Conservation (phyloP, 371 early-diverging fungal genomes). For the Rhizomucor pusillus region DNA sequence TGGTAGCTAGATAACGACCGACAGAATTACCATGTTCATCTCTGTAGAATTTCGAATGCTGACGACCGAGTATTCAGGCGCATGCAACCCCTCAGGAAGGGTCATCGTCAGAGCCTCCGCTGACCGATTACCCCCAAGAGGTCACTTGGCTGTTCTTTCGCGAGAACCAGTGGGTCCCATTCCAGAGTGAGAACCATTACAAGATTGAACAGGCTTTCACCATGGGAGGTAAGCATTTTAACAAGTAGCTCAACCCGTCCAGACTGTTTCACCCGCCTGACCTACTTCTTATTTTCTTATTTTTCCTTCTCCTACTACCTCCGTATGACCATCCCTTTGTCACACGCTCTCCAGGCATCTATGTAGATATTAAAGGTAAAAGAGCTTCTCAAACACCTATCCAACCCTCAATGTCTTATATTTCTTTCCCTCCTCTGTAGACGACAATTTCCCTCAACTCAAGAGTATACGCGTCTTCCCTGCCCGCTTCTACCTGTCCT, state of each 20-base stretch:
- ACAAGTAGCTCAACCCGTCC: neutral
- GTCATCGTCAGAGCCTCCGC: constrained; percentile 10
- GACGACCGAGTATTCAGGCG: too few relatives aligned
- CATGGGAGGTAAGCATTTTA: constrained; percentile 37
- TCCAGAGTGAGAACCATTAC: constrained; percentile 44
- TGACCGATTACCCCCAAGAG: constrained; percentile 38
- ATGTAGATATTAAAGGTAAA: constrained; percentile 50
- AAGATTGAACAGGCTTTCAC: constrained; percentile 53
- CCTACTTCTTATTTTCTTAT: neutral
- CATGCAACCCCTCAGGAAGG: neutral
- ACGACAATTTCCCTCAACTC: constrained; percentile 43
- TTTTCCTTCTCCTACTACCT: neutral
- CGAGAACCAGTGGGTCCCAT: constrained; percentile 49
- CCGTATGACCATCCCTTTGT: neutral
- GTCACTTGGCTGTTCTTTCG: constrained; percentile 52
- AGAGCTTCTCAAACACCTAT: neutral
- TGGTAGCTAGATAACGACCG: too few relatives aligned
- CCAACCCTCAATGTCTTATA: neutral
- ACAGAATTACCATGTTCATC: too few relatives aligned
- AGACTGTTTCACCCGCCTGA: neutral
- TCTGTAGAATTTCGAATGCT: too few relatives aligned
- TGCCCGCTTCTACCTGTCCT: constrained; percentile 48
- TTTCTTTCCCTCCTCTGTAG: constrained; percentile 13
- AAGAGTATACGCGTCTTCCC: constrained; percentile 53
- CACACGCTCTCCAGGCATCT: constrained; percentile 31